Evolutionary conservation across 2,329 filamentous ascomycete genomes (phyloP).

Genomic region (Ustulina deusta): DNA sequence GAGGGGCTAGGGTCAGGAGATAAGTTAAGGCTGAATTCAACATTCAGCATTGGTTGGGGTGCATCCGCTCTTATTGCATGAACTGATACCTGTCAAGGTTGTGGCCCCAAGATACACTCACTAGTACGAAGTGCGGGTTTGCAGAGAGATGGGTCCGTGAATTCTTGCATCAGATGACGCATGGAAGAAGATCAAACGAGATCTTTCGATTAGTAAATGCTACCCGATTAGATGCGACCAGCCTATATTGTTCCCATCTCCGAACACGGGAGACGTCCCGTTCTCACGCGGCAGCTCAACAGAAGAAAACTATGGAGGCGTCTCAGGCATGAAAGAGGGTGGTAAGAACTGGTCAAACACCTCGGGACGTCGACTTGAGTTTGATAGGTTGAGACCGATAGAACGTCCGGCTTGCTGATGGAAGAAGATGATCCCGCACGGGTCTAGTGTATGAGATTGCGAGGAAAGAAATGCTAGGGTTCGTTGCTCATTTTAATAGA

Average conservation of each 20-base stretch:
- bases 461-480: background rate
- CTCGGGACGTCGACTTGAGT: background rate
- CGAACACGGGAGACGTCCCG: background rate
- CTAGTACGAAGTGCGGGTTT: conserved; percentile 5
- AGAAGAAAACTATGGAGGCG: background rate
- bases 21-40: conserved; percentile 5
- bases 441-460: conserved; percentile 1
- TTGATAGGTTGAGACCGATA: background rate
- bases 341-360: background rate
- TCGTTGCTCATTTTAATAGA: conserved; percentile 24
- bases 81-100: conserved; percentile 5
- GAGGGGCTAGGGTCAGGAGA: background rate
- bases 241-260: conserved; percentile 23
- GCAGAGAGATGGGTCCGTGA: background rate
- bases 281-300: background rate
- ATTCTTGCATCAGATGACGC: conserved; percentile 29
- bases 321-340: conserved; percentile 8
- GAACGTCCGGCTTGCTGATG: background rate
- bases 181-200: conserved; percentile 34
- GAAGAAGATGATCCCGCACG: background rate
- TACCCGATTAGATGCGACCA: conserved; percentile 18
- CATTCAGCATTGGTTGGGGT: conserved; percentile 7
- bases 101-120: background rate
- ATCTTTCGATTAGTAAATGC: conserved; percentile 5
- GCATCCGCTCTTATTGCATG: conserved; percentile 25